Base-by-base conservation (phyloP, 2,329 filamentous ascomycete genomes). In the Talaromyces sp. region DNA sequence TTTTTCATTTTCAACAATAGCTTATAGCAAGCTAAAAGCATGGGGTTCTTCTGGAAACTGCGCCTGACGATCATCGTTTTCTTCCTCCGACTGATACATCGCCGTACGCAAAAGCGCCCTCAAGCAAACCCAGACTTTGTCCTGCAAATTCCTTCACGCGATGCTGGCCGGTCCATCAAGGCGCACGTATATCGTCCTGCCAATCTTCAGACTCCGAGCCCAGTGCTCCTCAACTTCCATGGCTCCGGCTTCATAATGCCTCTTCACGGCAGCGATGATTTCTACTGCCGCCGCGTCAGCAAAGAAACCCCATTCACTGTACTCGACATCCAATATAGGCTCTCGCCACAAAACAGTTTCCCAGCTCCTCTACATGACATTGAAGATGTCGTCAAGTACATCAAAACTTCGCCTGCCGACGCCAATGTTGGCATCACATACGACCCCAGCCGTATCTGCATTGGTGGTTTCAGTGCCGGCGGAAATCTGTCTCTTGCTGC, bases 281-380 rank as follows among this genome's bases (percentile, higher is more conserved):
- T 80, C 0, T 83, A 82, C 69, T 81, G 79, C 63, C 75, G 79
- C 6, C 78, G 79, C 74, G 78, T 82, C 72, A 77, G 77, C 35
- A 73, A 78, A 11, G 76, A 80, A 67, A 74, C 82, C 11, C 70
- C 74, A 4, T 74, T 76, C 11, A 74, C 82, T 6, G 80, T 81
- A 50, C 77, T 82, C 58, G 79, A 76, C 58, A 81, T 82, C 3
- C 81, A 82, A 60, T 83, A 83, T 66, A 77, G 81, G 41, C 79
- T 82, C 54, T 81, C 79, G 3, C 81, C 81, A 0, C 76, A 81
- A 64, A 74, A 80, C 64, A 76, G 80, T 43, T 83, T 81, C 57
- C 81, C 81, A 0, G 79, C 79, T 0, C 81, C 81, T 1, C 76
- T 82, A 19, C 77, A 81, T 66, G 81, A 83, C 66, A 78, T 78